Base-by-base conservation (phyloP, 352 stramenopile species). In the Globisporangium splendens region DNA sequence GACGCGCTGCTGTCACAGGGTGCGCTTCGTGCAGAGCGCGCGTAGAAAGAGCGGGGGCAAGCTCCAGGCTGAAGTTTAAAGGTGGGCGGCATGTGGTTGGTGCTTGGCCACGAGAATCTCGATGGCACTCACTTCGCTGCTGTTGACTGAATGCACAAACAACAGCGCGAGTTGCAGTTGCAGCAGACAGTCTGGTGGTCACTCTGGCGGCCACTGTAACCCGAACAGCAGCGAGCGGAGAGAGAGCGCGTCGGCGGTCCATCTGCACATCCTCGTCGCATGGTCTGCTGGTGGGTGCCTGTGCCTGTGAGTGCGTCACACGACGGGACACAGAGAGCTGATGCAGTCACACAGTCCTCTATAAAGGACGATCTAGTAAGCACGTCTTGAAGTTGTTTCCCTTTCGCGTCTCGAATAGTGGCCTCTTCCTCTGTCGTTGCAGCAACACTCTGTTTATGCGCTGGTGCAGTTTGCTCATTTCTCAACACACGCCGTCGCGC, bases 1-100 rank as follows among this genome's bases (percentile, higher is more conserved):
- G 61, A 68, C 61, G 46, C 42, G 12, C 15, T 24, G 8, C 24
- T 50, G 61, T 69, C 62, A 65, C 18, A 51, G n/a, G 17, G 17
- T 15, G 20, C 50, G 39, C 55, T 59, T 68, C 56, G 38, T 43
- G 38, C 38, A 43, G 14, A 43, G 14, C 31, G 42, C 22, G 22
- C 38, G 38, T 43, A 43, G 38, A 43, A 43, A 43, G 38, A 43
- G 38, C 38, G 38, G 3, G 14, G 10, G 38, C 38, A 17, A 43
- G 38, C 38, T 43, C 38, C 3, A 13, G 10, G 10, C 38, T 43
- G 38, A 43, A 43, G 38, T 43, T 43, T 43, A 10, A 8, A 24
- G 24, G 17, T 10, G 17, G 15, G 13, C 41, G 20, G 33, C 38
- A 42, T 33, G 50, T 28, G 28, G 15, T 15, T 56, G 50, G 18